phyloP scores from a whole-genome alignment of 495 filamentous ascomycete genomes.

The Penicillium antarcticum region DNA sequence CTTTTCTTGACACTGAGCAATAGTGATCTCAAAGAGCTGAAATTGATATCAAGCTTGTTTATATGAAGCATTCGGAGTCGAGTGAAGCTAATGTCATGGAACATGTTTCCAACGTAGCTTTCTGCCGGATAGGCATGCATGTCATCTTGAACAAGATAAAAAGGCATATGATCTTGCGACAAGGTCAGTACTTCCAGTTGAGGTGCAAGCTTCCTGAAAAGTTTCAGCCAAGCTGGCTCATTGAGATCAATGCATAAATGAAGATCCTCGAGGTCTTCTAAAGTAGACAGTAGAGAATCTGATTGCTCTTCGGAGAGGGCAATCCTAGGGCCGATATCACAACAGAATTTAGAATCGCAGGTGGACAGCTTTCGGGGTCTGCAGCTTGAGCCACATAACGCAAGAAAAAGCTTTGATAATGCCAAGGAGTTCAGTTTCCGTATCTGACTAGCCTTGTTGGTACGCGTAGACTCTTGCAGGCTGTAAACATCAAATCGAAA shows the following conservation, averaged over 20 bases:
- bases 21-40: slow-evolving; percentile 8
- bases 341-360: slow-evolving; percentile 7
- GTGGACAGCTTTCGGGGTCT: slow-evolving; percentile 7
- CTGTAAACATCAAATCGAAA: slow-evolving; percentile 9
- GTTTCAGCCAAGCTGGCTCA: slow-evolving; percentile 4
- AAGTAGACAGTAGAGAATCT: slow-evolving; percentile 8
- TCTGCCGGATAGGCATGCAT: background rate
- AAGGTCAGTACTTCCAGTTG: slow-evolving; percentile 7
- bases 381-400: slow-evolving; percentile 7
- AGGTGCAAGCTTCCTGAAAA: slow-evolving; percentile 8
- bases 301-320: slow-evolving; percentile 7
- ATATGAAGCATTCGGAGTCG: slow-evolving; percentile 10
- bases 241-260: slow-evolving; percentile 11
- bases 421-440: slow-evolving; percentile 9
- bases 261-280: slow-evolving; percentile 6
- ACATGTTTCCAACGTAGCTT: slow-evolving; percentile 3
- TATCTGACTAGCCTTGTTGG: background rate
- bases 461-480: background rate
- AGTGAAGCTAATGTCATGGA: slow-evolving; percentile 5
- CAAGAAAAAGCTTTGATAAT: slow-evolving; percentile 7
- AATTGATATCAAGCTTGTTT: slow-evolving; percentile 8
- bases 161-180: slow-evolving; percentile 7
- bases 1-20: slow-evolving; percentile 5
- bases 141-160: slow-evolving; percentile 2
- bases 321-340: slow-evolving; percentile 10